Base-by-base conservation (phyloP, 1,284 basidiomycete species). In the Erythrobasidium hasegawianum region DNA sequence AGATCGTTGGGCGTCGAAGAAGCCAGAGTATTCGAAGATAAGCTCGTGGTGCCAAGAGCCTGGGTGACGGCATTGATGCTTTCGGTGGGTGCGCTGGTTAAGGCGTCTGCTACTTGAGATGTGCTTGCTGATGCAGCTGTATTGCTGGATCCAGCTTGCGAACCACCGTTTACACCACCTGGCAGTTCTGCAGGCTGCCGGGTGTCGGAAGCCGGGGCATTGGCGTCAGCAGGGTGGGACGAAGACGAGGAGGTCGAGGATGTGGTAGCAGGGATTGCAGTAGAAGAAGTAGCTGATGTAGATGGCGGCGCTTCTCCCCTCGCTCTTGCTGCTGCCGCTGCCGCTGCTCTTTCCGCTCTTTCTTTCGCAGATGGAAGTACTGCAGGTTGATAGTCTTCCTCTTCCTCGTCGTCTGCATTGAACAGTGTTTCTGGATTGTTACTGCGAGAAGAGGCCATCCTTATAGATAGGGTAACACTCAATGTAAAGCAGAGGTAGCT, bases 331-430 rank as follows among this genome's bases (percentile, higher is more conserved):
- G 53, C 41, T 22, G 62, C 62, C 14, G 62, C 62, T n/a, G 62
- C 62, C 22, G 62, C 62, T 22, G 56, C 62, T 43, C 54, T 38
- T 26, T 65, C 62, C n/a, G 62, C 62, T 13, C 62, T 39, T 49
- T 65, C 41, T n/a, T 52, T 33, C 26, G 55, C 39, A 27, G 55
- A 39, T n/a, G 54, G 55, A 43, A 39, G 55, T n/a, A 29, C 38
- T 41, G 43, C 53, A 27, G 54, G 27, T 7, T 24, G 55, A n/a
- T 56, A 52, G 39, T 57, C 62, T 9, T 64, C 62, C 40, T 65
- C 53, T 22, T 65, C 62, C 24, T 65, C 62, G 26, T 53, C 50
- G 50, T 53, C 50, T 5, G 50, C 26, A 53, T 53, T 22, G 18
- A 53, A 24, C 20, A 29, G 50, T 8, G n/a, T 26, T 9, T 24